phyloP scores from a whole-genome alignment of 305 asterid species.

The Fraxinus latifolia region DNA sequence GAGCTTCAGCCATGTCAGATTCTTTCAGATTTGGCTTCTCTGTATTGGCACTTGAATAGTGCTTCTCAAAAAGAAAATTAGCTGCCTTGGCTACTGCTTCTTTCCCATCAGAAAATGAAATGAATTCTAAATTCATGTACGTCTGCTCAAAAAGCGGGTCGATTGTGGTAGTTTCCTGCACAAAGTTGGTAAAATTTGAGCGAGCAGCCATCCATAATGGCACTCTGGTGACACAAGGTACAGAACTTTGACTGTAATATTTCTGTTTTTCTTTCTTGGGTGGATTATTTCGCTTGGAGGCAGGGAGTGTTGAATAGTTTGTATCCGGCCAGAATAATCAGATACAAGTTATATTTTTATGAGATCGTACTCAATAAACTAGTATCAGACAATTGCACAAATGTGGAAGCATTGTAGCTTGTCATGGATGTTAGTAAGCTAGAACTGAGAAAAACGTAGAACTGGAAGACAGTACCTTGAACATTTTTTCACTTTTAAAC shows the following conservation, averaged over 20 bases:
- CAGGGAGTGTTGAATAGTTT: neutral
- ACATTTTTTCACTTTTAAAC: constrained; percentile 38
- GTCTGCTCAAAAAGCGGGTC: constrained; percentile 38
- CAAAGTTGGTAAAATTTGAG: constrained; percentile 6
- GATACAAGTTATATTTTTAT: neutral
- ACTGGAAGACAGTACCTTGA: constrained; percentile 40
- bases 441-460: constrained; percentile 10
- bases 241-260: neutral
- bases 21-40: constrained; percentile 64
- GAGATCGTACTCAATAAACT: constrained; percentile 4
- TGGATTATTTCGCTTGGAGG: neutral
- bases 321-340: neutral
- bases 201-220: constrained; percentile 19
- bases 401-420: neutral
- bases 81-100: too few species aligned
- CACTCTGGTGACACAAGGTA: constrained; percentile 6
- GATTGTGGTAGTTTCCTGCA: constrained; percentile 37
- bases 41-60: constrained; percentile 33
- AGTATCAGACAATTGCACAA: neutral
- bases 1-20: constrained; percentile 67
- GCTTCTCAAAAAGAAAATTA: neutral
- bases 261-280: neutral
- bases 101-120: constrained; percentile 41
- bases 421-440: neutral
- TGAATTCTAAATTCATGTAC: constrained; percentile 59